These are phyloP conservation scores for Lolium rigidum DNA, from an alignment of 176 grass and related monocot species.

Conservation along the genomic window DNA sequence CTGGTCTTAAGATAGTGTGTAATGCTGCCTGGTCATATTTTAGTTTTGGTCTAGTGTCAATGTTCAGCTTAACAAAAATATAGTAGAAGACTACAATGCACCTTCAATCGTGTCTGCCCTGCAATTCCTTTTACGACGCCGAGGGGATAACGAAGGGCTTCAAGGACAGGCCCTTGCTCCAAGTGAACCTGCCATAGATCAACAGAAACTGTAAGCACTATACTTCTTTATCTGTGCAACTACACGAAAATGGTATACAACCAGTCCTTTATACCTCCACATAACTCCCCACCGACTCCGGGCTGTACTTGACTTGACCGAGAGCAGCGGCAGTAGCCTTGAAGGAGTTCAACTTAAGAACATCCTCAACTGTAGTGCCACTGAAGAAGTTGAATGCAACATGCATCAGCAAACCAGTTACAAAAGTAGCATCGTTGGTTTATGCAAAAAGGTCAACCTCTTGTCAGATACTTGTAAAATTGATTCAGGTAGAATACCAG, in stretches of 20 bases:
- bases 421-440: slow-evolving; percentile 14
- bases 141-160: slow-evolving; percentile 85
- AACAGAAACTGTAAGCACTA: background rate
- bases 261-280: slow-evolving; percentile 65
- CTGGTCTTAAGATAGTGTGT: background rate
- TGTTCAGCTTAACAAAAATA: background rate
- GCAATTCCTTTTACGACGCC: slow-evolving; percentile 96
- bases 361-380: slow-evolving; percentile 76
- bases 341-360: slow-evolving; percentile 76
- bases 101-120: slow-evolving; percentile 93
- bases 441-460: slow-evolving; percentile 67
- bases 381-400: slow-evolving; percentile 53
- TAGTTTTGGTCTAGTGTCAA: background rate
- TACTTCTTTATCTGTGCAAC: background rate
- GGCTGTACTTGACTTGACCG: slow-evolving; percentile 61
- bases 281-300: slow-evolving; percentile 80
- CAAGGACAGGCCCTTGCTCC: slow-evolving; percentile 95
- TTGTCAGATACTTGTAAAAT: slow-evolving; percentile 93
- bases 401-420: slow-evolving; percentile 44
- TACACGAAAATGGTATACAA: background rate
- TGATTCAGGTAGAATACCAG: slow-evolving; percentile 89
- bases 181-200: slow-evolving; percentile 71
- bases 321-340: slow-evolving; percentile 57
- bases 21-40: slow-evolving; percentile 35
- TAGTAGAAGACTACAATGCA: slow-evolving; percentile 29